These are phyloP conservation scores for Xanthoceras sorbifolium DNA, from an alignment of 345 rosid species.

Conservation along the genomic window DNA sequence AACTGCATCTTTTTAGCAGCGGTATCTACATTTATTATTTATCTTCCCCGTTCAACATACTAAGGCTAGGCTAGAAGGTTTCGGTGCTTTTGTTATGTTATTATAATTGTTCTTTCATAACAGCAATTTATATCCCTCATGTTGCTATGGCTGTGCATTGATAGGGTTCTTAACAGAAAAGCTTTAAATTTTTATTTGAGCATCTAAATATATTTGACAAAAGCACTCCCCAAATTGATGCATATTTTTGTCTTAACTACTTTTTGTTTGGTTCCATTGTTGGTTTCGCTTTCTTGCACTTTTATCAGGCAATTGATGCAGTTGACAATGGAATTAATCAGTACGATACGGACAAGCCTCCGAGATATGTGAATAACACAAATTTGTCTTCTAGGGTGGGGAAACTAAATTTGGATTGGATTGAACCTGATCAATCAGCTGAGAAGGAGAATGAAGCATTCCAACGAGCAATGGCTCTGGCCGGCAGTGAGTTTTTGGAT, in stretches of 20 bases:
- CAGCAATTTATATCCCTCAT: not conserved
- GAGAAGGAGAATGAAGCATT: slow-evolving; percentile 91
- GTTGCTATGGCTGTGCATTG: not conserved
- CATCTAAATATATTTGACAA: not conserved
- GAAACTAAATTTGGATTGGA: slow-evolving; percentile 87
- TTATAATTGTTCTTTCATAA: no score
- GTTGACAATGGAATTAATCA: slow-evolving; percentile 82
- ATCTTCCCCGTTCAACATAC: not conserved
- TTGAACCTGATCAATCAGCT: slow-evolving; percentile 81
- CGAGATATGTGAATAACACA: slow-evolving; percentile 84
- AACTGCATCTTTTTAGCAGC: no score
- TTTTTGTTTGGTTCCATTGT: not conserved
- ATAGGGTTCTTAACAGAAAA: not conserved
- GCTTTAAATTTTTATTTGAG: not conserved
- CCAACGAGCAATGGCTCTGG: slow-evolving; percentile 69
- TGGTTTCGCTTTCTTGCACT: slow-evolving; percentile 4
- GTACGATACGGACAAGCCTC: slow-evolving; percentile 82
- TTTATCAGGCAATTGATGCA: slow-evolving; percentile 74
- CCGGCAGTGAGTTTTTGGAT: slow-evolving; percentile 81
- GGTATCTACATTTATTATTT: not conserved
- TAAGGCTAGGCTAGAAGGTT: not conserved
- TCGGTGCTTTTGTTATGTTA: not conserved
- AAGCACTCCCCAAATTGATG: not conserved
- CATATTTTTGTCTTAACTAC: not conserved
- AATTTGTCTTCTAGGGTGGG: slow-evolving; percentile 86